These are phyloP conservation scores for Colletotrichum paranaense DNA, from an alignment of 2,329 filamentous ascomycete genomes.

Conservation along the genomic window DNA sequence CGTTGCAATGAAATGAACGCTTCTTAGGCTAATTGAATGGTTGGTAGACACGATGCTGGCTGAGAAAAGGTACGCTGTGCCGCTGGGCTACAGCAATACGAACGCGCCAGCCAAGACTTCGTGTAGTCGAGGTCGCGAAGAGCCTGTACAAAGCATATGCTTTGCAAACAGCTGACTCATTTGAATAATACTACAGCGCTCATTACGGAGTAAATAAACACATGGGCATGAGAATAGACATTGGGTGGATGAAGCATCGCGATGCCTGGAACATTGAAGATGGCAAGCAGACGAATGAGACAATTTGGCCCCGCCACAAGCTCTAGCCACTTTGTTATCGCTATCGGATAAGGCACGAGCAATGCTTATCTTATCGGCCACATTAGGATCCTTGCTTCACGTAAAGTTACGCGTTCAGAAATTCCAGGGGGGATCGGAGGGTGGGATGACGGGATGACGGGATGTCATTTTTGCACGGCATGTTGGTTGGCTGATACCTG, in stretches of 20 bases:
- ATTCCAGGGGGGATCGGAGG: not conserved
- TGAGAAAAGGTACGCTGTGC: conserved; percentile 15
- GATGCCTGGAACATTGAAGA: not conserved
- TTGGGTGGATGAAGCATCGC: not conserved
- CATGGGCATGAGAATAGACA: not conserved
- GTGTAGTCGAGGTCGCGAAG: not conserved
- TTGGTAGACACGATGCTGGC: not conserved
- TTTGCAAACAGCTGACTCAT: not conserved
- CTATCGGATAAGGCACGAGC: not conserved
- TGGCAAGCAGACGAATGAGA: not conserved
- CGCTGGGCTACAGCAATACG: conserved; percentile 18
- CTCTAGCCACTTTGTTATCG: not conserved
- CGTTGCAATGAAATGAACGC: not conserved
- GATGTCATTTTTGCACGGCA: conserved; percentile 8
- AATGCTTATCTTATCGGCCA: not conserved
- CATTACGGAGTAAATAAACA: not conserved
- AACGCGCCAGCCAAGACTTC: not conserved
- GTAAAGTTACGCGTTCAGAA: conserved; percentile 5
- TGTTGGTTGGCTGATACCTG: conserved; percentile 6
- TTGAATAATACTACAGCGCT: no score
- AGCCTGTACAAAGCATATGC: not conserved
- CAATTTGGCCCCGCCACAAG: conserved; percentile 1
- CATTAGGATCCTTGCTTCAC: conserved; percentile 13
- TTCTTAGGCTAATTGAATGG: conserved; percentile 5
- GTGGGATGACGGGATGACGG: conserved; percentile 8